Evolutionary conservation across 2,329 filamentous ascomycete species (phyloP).

Genomic region (Aspergillus fumigatus): DNA sequence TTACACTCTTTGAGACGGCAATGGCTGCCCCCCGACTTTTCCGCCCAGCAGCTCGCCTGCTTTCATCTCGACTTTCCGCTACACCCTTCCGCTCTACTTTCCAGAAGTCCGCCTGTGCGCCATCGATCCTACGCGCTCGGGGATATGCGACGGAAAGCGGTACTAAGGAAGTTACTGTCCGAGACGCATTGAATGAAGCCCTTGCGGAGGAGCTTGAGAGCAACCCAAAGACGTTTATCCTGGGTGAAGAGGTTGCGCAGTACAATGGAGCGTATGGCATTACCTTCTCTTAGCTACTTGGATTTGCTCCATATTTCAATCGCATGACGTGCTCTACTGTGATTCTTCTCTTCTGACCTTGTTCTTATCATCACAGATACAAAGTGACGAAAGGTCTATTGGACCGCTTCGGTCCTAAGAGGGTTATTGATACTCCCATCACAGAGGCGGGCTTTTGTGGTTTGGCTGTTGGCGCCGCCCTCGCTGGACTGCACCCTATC

Average conservation of each 20-base stretch:
- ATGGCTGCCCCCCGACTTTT: slow-evolving; percentile 61
- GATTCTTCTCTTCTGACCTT: slow-evolving; percentile 33
- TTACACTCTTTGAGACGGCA: slow-evolving; percentile 31
- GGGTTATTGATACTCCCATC: slow-evolving; percentile 97
- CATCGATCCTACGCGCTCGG: slow-evolving; percentile 46
- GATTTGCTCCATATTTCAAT: neutral
- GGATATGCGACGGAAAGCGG: slow-evolving; percentile 57
- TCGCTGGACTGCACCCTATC: slow-evolving; percentile 89
- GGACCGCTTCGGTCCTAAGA: slow-evolving; percentile 94
- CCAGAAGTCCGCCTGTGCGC: slow-evolving; percentile 47
- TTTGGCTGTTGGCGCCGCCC: slow-evolving; percentile 88
- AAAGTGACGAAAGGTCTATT: slow-evolving; percentile 98
- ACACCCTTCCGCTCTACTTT: slow-evolving; percentile 51
- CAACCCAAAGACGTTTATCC: slow-evolving; percentile 90
- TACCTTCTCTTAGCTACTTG: slow-evolving; percentile 1
- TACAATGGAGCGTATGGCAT: slow-evolving; percentile 87
- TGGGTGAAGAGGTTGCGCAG: slow-evolving; percentile 98
- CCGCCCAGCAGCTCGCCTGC: slow-evolving; percentile 59
- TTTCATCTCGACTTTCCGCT: slow-evolving; percentile 51
- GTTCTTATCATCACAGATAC: slow-evolving; percentile 54
- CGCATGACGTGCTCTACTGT: neutral
- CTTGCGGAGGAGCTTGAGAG: slow-evolving; percentile 93
- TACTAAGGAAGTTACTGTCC: slow-evolving; percentile 89
- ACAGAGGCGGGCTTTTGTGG: slow-evolving; percentile 95
- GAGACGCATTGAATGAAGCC: slow-evolving; percentile 96